Percentiles rank a stretch among this genome's conserved stretches.
These are phyloP conservation scores for Sporobolomyces phaffii DNA, from an alignment of 768 basidiomycete genomes.

Conservation along the genomic window DNA sequence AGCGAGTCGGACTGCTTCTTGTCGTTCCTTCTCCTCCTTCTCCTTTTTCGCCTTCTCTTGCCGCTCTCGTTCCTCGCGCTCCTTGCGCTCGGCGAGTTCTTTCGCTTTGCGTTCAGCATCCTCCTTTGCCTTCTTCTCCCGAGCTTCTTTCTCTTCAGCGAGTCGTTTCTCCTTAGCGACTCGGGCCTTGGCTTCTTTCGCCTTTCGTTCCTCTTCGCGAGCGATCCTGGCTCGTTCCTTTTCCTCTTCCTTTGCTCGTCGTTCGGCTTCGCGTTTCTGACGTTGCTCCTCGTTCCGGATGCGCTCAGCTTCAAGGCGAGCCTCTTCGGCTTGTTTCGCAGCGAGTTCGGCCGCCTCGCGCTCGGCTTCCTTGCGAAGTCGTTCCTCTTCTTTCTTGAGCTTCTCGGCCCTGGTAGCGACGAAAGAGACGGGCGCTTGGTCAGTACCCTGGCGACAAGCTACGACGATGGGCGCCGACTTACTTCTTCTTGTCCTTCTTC, in stretches of 20 bases:
- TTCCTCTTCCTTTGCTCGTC: conserved; percentile 47
- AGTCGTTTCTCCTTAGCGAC: conserved; percentile 46
- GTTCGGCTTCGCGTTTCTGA: conserved; percentile 63
- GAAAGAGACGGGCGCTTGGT: not conserved
- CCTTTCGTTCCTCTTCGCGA: conserved; percentile 64
- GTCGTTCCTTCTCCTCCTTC: conserved; percentile 38
- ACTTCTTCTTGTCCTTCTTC: conserved; percentile 99
- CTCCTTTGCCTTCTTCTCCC: conserved; percentile 43
- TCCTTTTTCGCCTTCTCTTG: conserved; percentile 38
- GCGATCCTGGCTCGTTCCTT: conserved; percentile 65
- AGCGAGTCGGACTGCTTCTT: conserved; percentile 37
- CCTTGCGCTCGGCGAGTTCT: conserved; percentile 50
- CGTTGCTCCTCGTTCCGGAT: conserved; percentile 83
- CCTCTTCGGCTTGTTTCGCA: conserved; percentile 65
- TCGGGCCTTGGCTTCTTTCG: conserved; percentile 51
- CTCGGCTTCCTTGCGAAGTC: conserved; percentile 72
- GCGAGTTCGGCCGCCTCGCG: conserved; percentile 80
- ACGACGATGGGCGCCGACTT: conserved; percentile 19
- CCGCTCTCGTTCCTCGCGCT: conserved; percentile 52
- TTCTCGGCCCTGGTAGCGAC: conserved; percentile 68
- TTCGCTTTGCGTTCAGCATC: conserved; percentile 53
- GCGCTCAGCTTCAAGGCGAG: conserved; percentile 70
- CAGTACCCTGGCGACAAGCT: not conserved
- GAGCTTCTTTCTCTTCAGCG: conserved; percentile 50
- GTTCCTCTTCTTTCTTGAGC: conserved; percentile 84